Conservation (phyloP, 2,329 filamentous ascomycete species). For the Xylariaceae sp. region DNA sequence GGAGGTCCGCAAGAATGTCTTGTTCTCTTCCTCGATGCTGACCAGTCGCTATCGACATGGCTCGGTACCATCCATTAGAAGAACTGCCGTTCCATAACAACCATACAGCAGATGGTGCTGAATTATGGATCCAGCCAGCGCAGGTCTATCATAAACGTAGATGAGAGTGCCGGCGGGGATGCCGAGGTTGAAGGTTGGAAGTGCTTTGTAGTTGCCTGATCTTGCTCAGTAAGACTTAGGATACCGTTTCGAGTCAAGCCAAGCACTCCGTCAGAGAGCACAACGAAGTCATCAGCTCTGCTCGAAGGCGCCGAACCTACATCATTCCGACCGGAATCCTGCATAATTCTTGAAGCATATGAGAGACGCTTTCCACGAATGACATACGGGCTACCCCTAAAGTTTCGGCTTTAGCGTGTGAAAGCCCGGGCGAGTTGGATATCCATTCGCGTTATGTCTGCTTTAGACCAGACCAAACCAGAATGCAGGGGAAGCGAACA, state of each 20-base stretch:
- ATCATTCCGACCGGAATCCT: neutral
- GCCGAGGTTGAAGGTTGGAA: neutral
- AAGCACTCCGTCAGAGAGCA: neutral
- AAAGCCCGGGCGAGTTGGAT: neutral
- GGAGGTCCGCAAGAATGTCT: neutral
- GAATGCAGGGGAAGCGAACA: neutral
- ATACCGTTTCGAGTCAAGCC: neutral
- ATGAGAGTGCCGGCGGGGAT: constrained; percentile 1
- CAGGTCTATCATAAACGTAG: neutral
- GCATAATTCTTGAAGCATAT: neutral
- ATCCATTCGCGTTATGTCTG: neutral
- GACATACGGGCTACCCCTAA: neutral
- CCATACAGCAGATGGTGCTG: neutral
- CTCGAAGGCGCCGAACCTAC: neutral
- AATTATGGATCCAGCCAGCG: neutral
- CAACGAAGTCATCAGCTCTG: constrained; percentile 1
- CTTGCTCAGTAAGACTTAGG: constrained; percentile 1
- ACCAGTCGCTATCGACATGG: constrained; percentile 5
- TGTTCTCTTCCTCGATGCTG: constrained; percentile 1
- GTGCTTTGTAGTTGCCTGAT: neutral
- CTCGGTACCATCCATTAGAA: constrained; percentile 12
- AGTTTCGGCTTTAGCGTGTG: neutral
- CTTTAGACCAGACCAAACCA: neutral
- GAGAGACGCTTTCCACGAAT: neutral
- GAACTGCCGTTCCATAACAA: constrained; percentile 14